Evolutionary conservation across 73 alveolate species (phyloP), one percentile per base, ranked within the genome.

Genomic region (Paramecium caudatum): DNA sequence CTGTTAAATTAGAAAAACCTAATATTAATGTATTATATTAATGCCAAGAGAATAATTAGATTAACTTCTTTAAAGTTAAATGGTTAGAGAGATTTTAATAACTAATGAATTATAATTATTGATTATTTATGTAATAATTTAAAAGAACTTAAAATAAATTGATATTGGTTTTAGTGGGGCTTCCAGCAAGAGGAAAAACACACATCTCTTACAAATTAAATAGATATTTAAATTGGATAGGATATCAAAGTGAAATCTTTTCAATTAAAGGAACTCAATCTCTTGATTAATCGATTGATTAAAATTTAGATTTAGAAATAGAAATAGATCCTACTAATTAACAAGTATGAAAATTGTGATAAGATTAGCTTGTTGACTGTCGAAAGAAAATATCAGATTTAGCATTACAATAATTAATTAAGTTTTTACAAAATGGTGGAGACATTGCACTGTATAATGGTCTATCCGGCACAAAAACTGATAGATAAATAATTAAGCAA

Each of bases 111-210:
- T n/a, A n/a, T n/a, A n/a, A n/a, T n/a, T n/a, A n/a, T n/a, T n/a
- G n/a, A 55, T 55, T 55, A 23, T 19, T 23, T 23, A 74, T 74
- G 88, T 27, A 74, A 39, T 37, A 74, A 74, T 74, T 21, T 41
- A 74, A 74, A 21, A 36, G 27, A 19, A 74, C 69, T 15, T n/a
- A 74, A 74, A 4, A 74, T 19, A 74, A 74, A 74, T 45, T 74
- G 65, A 43, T 74, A 9, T 19, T 74, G 15, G 62, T 37, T 17
- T 82, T 91, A 90, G 91, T 82, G 27, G 95, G 95, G 21, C 86
- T 91, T 3, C 95, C 95, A 34, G 95, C 95, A 15, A 62, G 95
- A 39, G 95, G 95, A 13, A 91, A 91, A 49, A 91, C 95, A 4
- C 95, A 91, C 50, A 82, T 85, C 9, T 34, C 90, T 3, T 69